Base-by-base conservation (phyloP, 257 asterid species). In the Knoxia roxburghii region DNA sequence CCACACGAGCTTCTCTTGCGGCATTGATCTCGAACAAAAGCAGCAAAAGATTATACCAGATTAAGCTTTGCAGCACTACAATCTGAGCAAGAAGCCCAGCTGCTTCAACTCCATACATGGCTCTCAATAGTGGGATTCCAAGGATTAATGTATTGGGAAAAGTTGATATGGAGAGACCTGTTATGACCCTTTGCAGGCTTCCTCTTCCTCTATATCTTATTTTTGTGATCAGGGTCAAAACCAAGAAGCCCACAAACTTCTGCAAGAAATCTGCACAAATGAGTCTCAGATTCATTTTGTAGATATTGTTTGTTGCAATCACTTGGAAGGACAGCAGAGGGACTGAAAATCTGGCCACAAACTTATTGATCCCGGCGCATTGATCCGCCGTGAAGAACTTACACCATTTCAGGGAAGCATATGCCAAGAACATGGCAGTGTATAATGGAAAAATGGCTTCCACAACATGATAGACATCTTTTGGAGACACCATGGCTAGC, bases 11-110 rank as follows among this genome's bases (percentile, higher is more conserved):
- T 76, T 85, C 82, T 78, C 73, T 78, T 51, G 84, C 65, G 58
- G 88, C 96, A 73, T 81, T 72, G 64, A 87, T 70, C 87, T 91
- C 95, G n/a, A 87, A 83, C 72, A 89, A 87, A 72, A 91, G 76
- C 73, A 89, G 76, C 69, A 89, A 75, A 74, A 91, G 78, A 82
- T 87, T 91, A 80, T 89, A 81, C 98, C 98, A 91, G 71, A 91
- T 74, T 66, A 91, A 78, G 81, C 96, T 89, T 63, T 91, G 98
- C 14, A 91, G 68, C 35, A 87, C 92, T 69, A 91, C 84, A 65
- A 91, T 84, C 89, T 89, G 98, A 11, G 74, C 75, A 58, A 91
- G 69, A 65, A 84, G 64, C 32, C 32, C 46, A 17, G 79, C 89
- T 54, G 92, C 85, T 61, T 81, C 92, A 65, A 68, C 86, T 61